Conservation (phyloP, 2,329 filamentous ascomycete genomes). For the Eutypa lata region DNA sequence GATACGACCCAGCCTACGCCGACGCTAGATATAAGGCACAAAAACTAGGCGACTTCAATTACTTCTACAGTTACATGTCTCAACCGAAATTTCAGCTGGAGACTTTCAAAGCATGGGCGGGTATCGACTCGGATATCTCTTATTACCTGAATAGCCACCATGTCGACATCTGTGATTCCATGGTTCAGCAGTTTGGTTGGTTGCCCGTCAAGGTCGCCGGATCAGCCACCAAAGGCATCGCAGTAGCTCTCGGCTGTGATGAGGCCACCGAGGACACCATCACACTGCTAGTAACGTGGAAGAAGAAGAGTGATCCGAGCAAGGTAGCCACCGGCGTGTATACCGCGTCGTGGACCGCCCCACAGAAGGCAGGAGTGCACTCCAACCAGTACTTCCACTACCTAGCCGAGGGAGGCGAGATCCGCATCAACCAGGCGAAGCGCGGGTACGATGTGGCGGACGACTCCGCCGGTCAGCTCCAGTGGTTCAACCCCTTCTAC, state of each 20-base stretch:
- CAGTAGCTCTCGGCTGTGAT: constrained; percentile 74
- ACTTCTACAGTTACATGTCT: constrained; percentile 97
- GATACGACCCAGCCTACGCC: constrained; percentile 88
- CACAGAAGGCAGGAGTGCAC: constrained; percentile 90
- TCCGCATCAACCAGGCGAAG: constrained; percentile 89
- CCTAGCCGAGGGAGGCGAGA: constrained; percentile 78
- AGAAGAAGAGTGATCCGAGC: constrained; percentile 62
- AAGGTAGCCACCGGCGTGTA: constrained; percentile 85
- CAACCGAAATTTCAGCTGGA: constrained; percentile 89
- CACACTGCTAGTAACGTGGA: constrained; percentile 85
- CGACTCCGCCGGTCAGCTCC: constrained; percentile 65
- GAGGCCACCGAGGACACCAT: constrained; percentile 89
- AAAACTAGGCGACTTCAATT: constrained; percentile 89
- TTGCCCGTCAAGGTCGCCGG: constrained; percentile 76
- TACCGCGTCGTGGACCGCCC: constrained; percentile 92
- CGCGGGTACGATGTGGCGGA: constrained; percentile 93
- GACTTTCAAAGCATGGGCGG: constrained; percentile 94
- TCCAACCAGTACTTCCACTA: constrained; percentile 98
- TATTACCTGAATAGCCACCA: constrained; percentile 97
- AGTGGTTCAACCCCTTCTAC: constrained; percentile 94
- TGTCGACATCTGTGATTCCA: constrained; percentile 87
- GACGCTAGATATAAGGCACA: constrained; percentile 77
- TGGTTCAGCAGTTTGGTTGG: constrained; percentile 73
- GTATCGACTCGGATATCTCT: constrained; percentile 86
- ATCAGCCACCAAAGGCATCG: constrained; percentile 74